Evolutionary conservation across 164 flowering plant genomes (phyloP).

Genomic region (Liquidambar formosana): DNA sequence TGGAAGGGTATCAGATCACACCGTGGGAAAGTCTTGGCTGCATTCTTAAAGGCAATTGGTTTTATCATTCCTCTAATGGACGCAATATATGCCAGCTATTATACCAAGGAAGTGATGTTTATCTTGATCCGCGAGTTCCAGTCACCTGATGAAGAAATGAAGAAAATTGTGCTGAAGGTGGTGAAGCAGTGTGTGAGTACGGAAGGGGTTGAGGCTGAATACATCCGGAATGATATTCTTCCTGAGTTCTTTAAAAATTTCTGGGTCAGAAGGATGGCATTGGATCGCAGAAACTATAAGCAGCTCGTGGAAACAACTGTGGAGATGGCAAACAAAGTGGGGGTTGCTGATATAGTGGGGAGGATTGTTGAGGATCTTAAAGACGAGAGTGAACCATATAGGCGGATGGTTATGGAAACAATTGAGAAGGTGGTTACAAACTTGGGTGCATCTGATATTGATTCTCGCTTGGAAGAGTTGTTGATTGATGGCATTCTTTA

Average conservation of each 20-base stretch:
- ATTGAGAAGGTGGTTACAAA: constrained; percentile 95
- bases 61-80: constrained; percentile 99
- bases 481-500: constrained; percentile 94
- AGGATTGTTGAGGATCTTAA: constrained; percentile 96
- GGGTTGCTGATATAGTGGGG: constrained; percentile 95
- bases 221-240: constrained; percentile 83
- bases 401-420: constrained; percentile 99
- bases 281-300: constrained; percentile 89
- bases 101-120: constrained; percentile 95
- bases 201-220: constrained; percentile 93
- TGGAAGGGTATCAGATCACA: constrained; percentile 99
- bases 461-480: constrained; percentile 89
- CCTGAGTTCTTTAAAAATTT: constrained; percentile 90
- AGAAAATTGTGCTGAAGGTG: constrained; percentile 94
- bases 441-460: constrained; percentile 95
- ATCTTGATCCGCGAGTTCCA: constrained; percentile 95
- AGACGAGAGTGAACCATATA: constrained; percentile 98
- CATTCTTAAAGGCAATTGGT: constrained; percentile 95
- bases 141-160: constrained; percentile 99
- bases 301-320: constrained; percentile 98
- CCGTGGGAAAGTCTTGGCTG: constrained; percentile 99
- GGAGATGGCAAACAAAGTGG: constrained; percentile 95
- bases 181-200: constrained; percentile 99
- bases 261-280: constrained; percentile 99
- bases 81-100: constrained; percentile 92